Conservation (phyloP, 2,329 filamentous ascomycete genomes). For the Truncatella angustata region DNA sequence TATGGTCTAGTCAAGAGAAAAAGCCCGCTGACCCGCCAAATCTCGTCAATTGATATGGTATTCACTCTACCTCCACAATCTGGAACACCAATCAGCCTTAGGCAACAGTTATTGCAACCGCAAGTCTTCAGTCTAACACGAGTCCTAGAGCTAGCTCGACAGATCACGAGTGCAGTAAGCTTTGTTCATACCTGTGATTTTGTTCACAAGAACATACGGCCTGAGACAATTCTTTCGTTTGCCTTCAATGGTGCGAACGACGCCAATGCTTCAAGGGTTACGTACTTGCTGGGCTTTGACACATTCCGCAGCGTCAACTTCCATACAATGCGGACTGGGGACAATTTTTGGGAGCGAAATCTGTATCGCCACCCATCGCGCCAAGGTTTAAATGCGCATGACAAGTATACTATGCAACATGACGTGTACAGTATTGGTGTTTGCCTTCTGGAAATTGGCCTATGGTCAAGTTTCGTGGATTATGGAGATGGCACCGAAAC, state of each 20-base stretch:
- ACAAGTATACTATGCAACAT: slow-evolving; percentile 49
- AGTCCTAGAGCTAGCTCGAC: background rate
- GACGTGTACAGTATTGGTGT: slow-evolving; percentile 57
- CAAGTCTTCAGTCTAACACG: background rate
- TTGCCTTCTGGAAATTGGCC: slow-evolving; percentile 50
- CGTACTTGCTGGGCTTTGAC: slow-evolving; percentile 45
- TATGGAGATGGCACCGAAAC: slow-evolving; percentile 10
- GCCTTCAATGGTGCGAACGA: background rate
- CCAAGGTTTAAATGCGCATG: slow-evolving; percentile 37
- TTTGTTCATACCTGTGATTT: slow-evolving; percentile 27
- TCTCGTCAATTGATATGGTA: background rate
- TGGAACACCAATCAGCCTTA: background rate
- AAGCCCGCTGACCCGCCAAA: background rate
- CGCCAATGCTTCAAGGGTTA: background rate
- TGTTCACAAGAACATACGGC: slow-evolving; percentile 44
- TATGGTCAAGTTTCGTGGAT: slow-evolving; percentile 38
- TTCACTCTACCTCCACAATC: background rate
- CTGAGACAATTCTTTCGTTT: slow-evolving; percentile 31
- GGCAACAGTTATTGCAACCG: background rate
- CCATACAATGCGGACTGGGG: slow-evolving; percentile 30
- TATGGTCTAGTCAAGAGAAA: background rate
- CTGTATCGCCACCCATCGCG: slow-evolving; percentile 50
- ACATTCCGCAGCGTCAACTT: slow-evolving; percentile 33
- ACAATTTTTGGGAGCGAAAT: slow-evolving; percentile 39
- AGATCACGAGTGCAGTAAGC: background rate